phyloP scores from a whole-genome alignment of 139 green algal species.

The Pleodorina starrii region DNA sequence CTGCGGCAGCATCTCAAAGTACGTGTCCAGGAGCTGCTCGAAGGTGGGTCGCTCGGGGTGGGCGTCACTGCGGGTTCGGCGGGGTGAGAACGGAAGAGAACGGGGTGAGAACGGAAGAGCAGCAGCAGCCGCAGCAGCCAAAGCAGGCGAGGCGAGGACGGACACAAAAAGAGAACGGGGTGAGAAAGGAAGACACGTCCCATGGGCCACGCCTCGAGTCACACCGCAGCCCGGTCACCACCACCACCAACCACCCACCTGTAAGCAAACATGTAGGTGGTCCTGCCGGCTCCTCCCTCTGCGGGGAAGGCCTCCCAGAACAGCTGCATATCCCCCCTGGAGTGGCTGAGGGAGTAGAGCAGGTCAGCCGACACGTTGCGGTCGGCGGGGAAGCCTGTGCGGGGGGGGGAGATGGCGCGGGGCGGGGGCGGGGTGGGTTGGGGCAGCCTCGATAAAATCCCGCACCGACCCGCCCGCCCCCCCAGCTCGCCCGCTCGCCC shows the following conservation, averaged over 20 bases:
- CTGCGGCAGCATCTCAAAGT: constrained; percentile 81
- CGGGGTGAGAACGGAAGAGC: no score
- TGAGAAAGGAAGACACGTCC: no score
- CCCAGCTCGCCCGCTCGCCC: no score
- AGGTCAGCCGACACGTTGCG: constrained; percentile 77
- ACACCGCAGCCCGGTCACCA: background rate
- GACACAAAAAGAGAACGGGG: no score
- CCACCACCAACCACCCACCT: background rate
- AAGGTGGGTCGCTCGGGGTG: constrained; percentile 75
- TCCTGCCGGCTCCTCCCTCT: constrained; percentile 72
- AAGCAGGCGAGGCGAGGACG: no score
- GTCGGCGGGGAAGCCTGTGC: constrained; percentile 56
- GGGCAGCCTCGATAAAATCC: background rate
- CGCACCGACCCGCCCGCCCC: background rate
- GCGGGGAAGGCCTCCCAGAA: constrained; percentile 89
- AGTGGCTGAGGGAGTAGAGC: constrained; percentile 72
- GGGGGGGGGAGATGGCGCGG: background rate
- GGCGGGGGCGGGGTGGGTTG: background rate
- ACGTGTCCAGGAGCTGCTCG: constrained; percentile 81
- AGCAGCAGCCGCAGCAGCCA: no score
- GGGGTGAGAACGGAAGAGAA: background rate
- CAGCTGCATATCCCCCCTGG: constrained; percentile 75
- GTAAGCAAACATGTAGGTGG: constrained; percentile 95
- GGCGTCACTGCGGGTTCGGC: constrained; percentile 15
- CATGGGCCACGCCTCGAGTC: no score